Base-by-base conservation (phyloP, 1,284 basidiomycete species). In the Leccinum cinnamomeum region DNA sequence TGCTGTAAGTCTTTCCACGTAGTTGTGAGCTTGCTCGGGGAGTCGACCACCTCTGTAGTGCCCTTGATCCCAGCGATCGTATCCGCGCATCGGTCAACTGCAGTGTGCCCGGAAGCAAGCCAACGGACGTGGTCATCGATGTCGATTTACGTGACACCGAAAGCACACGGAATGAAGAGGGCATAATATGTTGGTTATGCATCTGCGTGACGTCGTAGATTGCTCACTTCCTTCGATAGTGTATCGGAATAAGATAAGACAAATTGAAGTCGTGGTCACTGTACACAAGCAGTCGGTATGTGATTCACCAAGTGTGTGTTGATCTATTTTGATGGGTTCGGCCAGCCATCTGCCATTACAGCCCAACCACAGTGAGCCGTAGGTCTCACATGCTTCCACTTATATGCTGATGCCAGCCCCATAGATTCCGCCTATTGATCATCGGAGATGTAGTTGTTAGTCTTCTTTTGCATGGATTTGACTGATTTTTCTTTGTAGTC, bases 351-450 rank as follows among this genome's bases (percentile, higher is more conserved):
- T 35, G 57, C 44, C n/a, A 57, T 20, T 12, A 66, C 51, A 3
- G n/a, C 30, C 23, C 25, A 39, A 25, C 23, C 61, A 53, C 53
- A 4, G 67, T 68, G 25, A 30, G 64, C 33, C 28, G 16, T 7
- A 7, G 50, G 12, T 53, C 41, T 3, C 14, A 5, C 39, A 5
- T 12, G 1, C 16, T n/a, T 39, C 10, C 12, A 18, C 5, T 50
- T 20, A 3, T 41, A 8, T 7, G 3, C 18, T 58, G 11, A 62
- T 7, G 4, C n/a, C 3, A 50, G 14, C 2, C n/a, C 3, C 12
- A 11, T 50, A 70, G 66, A 18, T 68, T 68, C 30, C 58, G 66
- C 3, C 44, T 70, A 39, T 4, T 67, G 25, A 46, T 70, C 1
- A 70, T 67, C 5, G 66, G 68, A 2, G 50, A 68, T 60, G 68